These are phyloP conservation scores for Eutrema heterophyllum DNA, from an alignment of 345 rosid genomes.

Conservation along the genomic window DNA sequence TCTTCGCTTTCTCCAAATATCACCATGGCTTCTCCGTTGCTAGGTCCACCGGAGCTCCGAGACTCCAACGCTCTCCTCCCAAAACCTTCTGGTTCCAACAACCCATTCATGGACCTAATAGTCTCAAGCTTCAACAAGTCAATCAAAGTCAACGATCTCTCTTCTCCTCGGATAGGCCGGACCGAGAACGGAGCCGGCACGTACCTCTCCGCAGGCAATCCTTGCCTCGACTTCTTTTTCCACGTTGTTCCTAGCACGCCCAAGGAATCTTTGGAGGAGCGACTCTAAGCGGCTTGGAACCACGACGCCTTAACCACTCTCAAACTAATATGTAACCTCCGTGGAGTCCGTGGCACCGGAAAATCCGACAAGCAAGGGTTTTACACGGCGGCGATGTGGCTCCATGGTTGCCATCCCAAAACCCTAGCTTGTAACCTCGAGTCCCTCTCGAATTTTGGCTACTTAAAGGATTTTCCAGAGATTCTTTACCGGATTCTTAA, in stretches of 20 bases:
- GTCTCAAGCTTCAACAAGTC: constrained; percentile 34
- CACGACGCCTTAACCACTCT: constrained; percentile 49
- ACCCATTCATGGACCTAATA: constrained; percentile 42
- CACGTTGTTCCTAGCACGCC: constrained; percentile 53
- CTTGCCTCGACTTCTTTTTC: constrained; percentile 62
- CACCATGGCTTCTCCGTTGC: constrained; percentile 31
- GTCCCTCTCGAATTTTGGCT: constrained; percentile 42
- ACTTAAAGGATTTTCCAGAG: constrained; percentile 61
- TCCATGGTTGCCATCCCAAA: constrained; percentile 50
- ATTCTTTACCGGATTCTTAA: constrained; percentile 52
- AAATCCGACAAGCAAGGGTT: constrained; percentile 67
- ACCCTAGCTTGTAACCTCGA: constrained; percentile 53
- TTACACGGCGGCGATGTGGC: constrained; percentile 54
- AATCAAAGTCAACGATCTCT: background rate
- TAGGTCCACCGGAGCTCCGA: constrained; percentile 45
- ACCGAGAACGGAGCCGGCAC: constrained; percentile 47
- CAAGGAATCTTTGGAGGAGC: constrained; percentile 14
- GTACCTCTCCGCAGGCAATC: constrained; percentile 39
- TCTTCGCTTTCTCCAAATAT: too few species aligned
- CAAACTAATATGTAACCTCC: constrained; percentile 59
- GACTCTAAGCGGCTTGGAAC: constrained; percentile 41
- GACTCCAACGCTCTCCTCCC: background rate
- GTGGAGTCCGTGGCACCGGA: constrained; percentile 65
- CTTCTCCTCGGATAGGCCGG: constrained; percentile 32
- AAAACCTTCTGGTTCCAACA: background rate